Evolutionary conservation across 768 basidiomycete species (phyloP).

Genomic region (Leccinellum albellum): DNA sequence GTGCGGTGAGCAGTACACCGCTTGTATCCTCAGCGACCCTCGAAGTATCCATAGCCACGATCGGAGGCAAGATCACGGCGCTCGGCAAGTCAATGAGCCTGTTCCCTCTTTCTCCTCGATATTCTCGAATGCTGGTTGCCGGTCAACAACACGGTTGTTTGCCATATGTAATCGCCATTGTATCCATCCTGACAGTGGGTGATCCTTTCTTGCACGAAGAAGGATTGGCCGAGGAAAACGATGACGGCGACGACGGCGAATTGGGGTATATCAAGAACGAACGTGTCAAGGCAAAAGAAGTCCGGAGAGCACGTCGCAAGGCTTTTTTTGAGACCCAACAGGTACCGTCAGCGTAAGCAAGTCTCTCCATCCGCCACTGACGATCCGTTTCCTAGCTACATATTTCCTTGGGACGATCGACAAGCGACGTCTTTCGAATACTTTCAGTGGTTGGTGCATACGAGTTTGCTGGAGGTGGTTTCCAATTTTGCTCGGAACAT

Average conservation of each 20-base stretch:
- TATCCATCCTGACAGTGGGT: slow-evolving; percentile 88
- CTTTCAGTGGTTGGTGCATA: slow-evolving; percentile 96
- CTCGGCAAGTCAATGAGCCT: slow-evolving; percentile 90
- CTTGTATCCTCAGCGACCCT: slow-evolving; percentile 17
- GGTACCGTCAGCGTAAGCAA: slow-evolving; percentile 39
- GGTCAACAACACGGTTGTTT: slow-evolving; percentile 84
- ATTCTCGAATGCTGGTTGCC: slow-evolving; percentile 92
- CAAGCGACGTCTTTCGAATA: slow-evolving; percentile 83
- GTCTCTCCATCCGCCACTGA: slow-evolving; percentile 1
- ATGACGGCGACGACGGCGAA: slow-evolving; percentile 35
- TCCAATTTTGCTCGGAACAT: slow-evolving; percentile 80
- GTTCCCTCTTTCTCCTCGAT: slow-evolving; percentile 91
- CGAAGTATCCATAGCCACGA: slow-evolving; percentile 21
- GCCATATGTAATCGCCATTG: slow-evolving; percentile 87
- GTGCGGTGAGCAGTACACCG: slow-evolving; percentile 57
- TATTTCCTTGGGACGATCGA: slow-evolving; percentile 70
- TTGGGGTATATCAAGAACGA: slow-evolving; percentile 45
- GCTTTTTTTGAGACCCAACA: slow-evolving; percentile 81
- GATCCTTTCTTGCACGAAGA: slow-evolving; percentile 94
- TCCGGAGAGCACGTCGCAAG: slow-evolving; percentile 57
- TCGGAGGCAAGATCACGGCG: slow-evolving; percentile 72
- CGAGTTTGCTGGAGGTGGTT: slow-evolving; percentile 82
- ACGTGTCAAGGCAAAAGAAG: slow-evolving; percentile 50
- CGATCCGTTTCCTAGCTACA: slow-evolving; percentile 50
- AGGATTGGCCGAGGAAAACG: slow-evolving; percentile 44